Base-by-base conservation (phyloP, 2,329 filamentous ascomycete genomes). In the Pyricularia pennisetigena region DNA sequence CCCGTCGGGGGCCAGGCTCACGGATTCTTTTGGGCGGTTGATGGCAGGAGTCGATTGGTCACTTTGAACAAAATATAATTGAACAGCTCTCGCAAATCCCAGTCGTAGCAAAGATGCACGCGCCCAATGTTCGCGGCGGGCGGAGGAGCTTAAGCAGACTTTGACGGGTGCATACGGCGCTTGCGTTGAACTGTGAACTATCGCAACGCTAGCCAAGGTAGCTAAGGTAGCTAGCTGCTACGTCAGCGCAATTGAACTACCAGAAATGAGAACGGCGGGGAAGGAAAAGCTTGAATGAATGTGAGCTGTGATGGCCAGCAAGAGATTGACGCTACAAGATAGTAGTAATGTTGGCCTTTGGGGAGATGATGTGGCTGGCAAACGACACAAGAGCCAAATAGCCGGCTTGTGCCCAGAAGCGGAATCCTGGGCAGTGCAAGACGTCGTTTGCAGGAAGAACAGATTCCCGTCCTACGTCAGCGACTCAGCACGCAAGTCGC, bases 361-460 rank as follows among this genome's bases (percentile, higher is more conserved):
- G 24, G 59, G 59, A 62, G 59, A 62, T 62, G 59, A 62, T 62
- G 59, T 62, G 59, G 59, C 59, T 62, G 59, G 59, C 59, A 62
- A 28, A 24, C 57, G 23, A 26, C 14, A 23, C 26, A 61, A 23
- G 23, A 28, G 24, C 23, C 9, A 61, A 62, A 28, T 28, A 62
- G 28, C 23, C 28, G 59, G 24, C 57, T 24, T 24, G 32, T 41
- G 57, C 57, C 57, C 23, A 26, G 24, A 28, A 30, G 26, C 7
- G 26, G 41, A 54, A 54, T 54, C 41, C 59, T 62, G 59, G 59
- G 23, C 59, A 62, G 59, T 20, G 24, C 24, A 28, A 28, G 14
- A 62, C 14, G 26, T 26, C 24, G 24, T 28, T 29, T 26, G 59
- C 24, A 62, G 59, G 23, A 26, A 62, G 28, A 28, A 26, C 59